Conservation (phyloP, 345 rosid species). For the rapeseed (Brassica napus) region DNA sequence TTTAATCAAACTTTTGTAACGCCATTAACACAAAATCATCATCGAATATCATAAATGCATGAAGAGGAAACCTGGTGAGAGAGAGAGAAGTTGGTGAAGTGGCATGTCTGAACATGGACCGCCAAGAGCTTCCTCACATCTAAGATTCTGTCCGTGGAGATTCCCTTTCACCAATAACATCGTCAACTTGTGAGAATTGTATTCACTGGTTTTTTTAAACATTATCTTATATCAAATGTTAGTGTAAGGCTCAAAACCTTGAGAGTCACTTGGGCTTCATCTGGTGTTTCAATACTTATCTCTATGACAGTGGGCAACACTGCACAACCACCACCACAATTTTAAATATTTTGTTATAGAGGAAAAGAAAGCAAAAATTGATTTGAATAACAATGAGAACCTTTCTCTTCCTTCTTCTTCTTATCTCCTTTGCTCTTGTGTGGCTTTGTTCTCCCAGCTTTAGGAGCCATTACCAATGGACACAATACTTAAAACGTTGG, state of each 20-base stretch:
- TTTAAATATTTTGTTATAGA: neutral
- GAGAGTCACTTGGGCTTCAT: slow-evolving; percentile 77
- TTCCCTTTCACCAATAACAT: slow-evolving; percentile 56
- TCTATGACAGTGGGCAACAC: slow-evolving; percentile 78
- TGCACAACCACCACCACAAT: slow-evolving; percentile 42
- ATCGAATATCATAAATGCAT: slow-evolving; percentile 9
- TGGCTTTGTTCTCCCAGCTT: slow-evolving; percentile 71
- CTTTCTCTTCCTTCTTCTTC: slow-evolving; percentile 91
- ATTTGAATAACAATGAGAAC: slow-evolving; percentile 28
- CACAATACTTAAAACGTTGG: slow-evolving; percentile 4
- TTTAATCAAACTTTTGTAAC: neutral
- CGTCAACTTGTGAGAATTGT: slow-evolving; percentile 10
- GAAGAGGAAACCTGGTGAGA: slow-evolving; percentile 72
- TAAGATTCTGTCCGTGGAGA: slow-evolving; percentile 89
- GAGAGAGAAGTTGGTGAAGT: slow-evolving; percentile 74
- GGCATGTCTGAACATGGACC: slow-evolving; percentile 82
- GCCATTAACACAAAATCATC: slow-evolving; percentile 9
- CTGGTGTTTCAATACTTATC: slow-evolving; percentile 67
- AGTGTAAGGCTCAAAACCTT: slow-evolving; percentile 54
- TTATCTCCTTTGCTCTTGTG: slow-evolving; percentile 80
- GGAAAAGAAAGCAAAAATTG: slow-evolving; percentile 14
- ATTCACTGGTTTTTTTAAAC: slow-evolving; percentile 12
- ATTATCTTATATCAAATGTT: neutral
- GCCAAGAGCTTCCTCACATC: slow-evolving; percentile 82
- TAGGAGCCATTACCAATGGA: slow-evolving; percentile 72